Conservation (phyloP, 2,329 filamentous ascomycete genomes). For the Sphaerulina populicola region DNA sequence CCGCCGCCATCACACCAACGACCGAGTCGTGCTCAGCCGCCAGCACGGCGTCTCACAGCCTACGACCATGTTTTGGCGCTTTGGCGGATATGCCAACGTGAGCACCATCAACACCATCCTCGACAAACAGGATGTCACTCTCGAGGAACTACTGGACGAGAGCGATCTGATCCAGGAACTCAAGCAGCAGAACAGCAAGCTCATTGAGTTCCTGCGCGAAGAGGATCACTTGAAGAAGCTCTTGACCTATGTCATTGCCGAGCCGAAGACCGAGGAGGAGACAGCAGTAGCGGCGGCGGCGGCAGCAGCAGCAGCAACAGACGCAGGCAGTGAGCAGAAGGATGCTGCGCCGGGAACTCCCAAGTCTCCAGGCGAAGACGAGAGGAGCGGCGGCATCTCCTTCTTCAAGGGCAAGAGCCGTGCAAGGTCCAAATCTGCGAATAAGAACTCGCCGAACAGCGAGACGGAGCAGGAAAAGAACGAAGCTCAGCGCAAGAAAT, state of each 20-base stretch:
- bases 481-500: constrained; percentile 86
- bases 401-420: constrained; percentile 42
- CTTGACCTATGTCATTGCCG: constrained; percentile 83
- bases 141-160: constrained; percentile 94
- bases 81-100: constrained; percentile 96
- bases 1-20: constrained; percentile 7
- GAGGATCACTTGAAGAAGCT: constrained; percentile 75
- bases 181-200: constrained; percentile 95
- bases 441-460: constrained; percentile 34
- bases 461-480: constrained; percentile 57
- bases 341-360: constrained; percentile 19
- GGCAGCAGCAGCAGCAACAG: too few species aligned
- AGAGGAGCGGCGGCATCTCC: constrained; percentile 36
- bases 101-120: constrained; percentile 94
- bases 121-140: constrained; percentile 86
- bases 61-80: constrained; percentile 96
- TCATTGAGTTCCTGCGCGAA: constrained; percentile 90
- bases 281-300: constrained; percentile 16
- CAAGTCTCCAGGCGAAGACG: constrained; percentile 44
- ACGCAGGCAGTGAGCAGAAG: constrained; percentile 32
- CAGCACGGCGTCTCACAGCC: constrained; percentile 10
- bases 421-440: constrained; percentile 39
- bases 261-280: constrained; percentile 50
- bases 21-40: constrained; percentile 7
- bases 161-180: constrained; percentile 93